These are phyloP conservation scores for Chaetomiaceae sp. DNA, from an alignment of 2,329 filamentous ascomycete genomes.

Conservation along the genomic window DNA sequence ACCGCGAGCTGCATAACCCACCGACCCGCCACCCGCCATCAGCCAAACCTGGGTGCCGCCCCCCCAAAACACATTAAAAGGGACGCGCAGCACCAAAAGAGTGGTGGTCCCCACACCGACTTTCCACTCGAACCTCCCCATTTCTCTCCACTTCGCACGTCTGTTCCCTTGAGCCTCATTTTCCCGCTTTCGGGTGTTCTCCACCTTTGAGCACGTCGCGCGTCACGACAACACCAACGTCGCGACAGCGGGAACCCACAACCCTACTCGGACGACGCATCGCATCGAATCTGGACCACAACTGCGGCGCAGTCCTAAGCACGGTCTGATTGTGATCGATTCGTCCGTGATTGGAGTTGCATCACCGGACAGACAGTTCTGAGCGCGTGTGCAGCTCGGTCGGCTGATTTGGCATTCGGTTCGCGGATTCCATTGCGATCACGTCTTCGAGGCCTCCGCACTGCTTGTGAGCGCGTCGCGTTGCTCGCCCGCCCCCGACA, in stretches of 20 bases:
- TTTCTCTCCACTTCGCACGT: slow-evolving; percentile 34
- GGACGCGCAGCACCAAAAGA: slow-evolving; percentile 35
- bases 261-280: slow-evolving; percentile 10
- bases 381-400: slow-evolving; percentile 3
- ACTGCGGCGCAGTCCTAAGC: too few relatives aligned
- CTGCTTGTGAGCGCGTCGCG: not conserved
- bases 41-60: slow-evolving; percentile 21
- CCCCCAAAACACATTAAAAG: slow-evolving; percentile 22
- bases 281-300: slow-evolving; percentile 12
- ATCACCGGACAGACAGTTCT: slow-evolving; percentile 6
- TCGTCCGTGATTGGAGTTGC: not conserved
- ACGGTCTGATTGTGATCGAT: not conserved
- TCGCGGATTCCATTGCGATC: not conserved
- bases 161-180: slow-evolving; percentile 28
- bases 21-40: slow-evolving; percentile 20
- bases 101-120: slow-evolving; percentile 41
- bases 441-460: slow-evolving; percentile 8
- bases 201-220: slow-evolving; percentile 22
- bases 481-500: slow-evolving; percentile 5
- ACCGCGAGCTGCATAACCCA: slow-evolving; percentile 15
- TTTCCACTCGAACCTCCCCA: slow-evolving; percentile 38
- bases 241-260: slow-evolving; percentile 18
- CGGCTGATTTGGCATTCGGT: slow-evolving; percentile 5
- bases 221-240: slow-evolving; percentile 17
- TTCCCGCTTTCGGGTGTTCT: slow-evolving; percentile 25